Conservation (phyloP, 257 asterid genomes). For the Nemophila menziesii region DNA sequence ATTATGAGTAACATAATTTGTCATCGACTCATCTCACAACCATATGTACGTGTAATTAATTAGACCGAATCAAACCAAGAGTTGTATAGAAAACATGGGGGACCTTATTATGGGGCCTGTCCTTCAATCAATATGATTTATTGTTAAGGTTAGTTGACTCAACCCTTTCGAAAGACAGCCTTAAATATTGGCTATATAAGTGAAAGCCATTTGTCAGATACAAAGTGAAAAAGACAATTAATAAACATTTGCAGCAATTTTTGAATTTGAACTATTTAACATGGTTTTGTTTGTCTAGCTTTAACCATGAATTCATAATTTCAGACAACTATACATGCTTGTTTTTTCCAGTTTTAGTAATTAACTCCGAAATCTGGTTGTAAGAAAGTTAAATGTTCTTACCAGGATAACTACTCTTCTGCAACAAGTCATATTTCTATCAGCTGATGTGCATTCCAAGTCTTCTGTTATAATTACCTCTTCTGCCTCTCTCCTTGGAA, state of each 20-base stretch:
- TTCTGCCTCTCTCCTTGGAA: conserved; percentile 29
- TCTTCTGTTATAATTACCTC: conserved; percentile 14
- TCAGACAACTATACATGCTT: neutral
- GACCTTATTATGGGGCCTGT: too few relatives aligned
- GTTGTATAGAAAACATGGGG: too few relatives aligned
- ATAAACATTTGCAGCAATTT: neutral
- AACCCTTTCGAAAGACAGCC: too few relatives aligned
- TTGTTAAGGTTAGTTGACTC: too few relatives aligned
- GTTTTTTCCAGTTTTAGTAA: neutral
- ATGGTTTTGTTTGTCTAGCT: neutral
- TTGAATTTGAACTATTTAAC: neutral
- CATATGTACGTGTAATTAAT: too few relatives aligned
- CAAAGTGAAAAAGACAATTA: neutral
- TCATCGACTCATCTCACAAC: too few relatives aligned
- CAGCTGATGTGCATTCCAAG: conserved; percentile 27
- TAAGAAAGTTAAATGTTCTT: conserved; percentile 16
- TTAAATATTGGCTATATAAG: too few relatives aligned
- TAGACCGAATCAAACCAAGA: too few relatives aligned
- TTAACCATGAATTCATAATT: neutral
- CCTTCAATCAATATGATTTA: too few relatives aligned
- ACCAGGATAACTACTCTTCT: conserved; percentile 60
- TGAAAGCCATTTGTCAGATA: too few relatives aligned
- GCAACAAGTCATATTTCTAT: conserved; percentile 52
- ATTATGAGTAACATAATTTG: too few relatives aligned
- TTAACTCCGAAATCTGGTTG: too few relatives aligned